A percentile compares a stretch with the other conserved stretches of the same genome.
Conservation (phyloP, 1,139 yeast genomes). For the Saccharomyces hybrid region DNA sequence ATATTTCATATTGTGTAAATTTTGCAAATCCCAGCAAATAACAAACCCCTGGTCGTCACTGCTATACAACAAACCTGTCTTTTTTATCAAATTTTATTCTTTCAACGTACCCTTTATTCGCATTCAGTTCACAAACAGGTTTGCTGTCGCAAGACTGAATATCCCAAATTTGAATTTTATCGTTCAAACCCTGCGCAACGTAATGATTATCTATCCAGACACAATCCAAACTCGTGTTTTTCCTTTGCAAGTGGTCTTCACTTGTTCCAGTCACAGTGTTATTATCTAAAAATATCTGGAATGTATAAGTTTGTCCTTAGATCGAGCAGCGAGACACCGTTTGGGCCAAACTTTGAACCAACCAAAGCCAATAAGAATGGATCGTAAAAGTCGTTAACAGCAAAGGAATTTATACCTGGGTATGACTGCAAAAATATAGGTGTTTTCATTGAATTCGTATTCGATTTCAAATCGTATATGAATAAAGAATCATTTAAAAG, state of each 20-base stretch:
- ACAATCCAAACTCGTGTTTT: constrained; percentile 14
- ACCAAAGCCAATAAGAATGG: constrained; percentile 19
- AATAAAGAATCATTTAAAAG: constrained; percentile 26
- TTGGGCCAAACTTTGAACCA: constrained; percentile 22
- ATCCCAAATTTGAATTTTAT: constrained; percentile 24
- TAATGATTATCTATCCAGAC: constrained; percentile 22
- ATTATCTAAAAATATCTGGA: constrained; percentile 11
- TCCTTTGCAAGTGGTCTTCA: not conserved
- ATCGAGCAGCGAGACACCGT: constrained; percentile 24
- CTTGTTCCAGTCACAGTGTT: not conserved
- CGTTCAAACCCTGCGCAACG: constrained; percentile 19
- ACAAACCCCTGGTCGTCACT: constrained; percentile 24
- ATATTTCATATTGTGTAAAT: constrained; percentile 11
- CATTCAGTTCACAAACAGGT: constrained; percentile 15
- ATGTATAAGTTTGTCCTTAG: constrained; percentile 17
- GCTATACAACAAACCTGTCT: constrained; percentile 16
- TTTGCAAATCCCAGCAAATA: constrained; percentile 23
- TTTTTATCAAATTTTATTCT: constrained; percentile 13
- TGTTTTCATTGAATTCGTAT: constrained; percentile 5
- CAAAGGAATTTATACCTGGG: constrained; percentile 21
- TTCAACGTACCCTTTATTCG: constrained; percentile 21
- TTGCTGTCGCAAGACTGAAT: constrained; percentile 17
- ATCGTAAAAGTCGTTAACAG: constrained; percentile 13
- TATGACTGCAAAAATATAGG: constrained; percentile 25
- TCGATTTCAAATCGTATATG: constrained; percentile 21